Evolutionary conservation across 2,329 filamentous ascomycete species (phyloP).

Genomic region (Diaporthe eres): DNA sequence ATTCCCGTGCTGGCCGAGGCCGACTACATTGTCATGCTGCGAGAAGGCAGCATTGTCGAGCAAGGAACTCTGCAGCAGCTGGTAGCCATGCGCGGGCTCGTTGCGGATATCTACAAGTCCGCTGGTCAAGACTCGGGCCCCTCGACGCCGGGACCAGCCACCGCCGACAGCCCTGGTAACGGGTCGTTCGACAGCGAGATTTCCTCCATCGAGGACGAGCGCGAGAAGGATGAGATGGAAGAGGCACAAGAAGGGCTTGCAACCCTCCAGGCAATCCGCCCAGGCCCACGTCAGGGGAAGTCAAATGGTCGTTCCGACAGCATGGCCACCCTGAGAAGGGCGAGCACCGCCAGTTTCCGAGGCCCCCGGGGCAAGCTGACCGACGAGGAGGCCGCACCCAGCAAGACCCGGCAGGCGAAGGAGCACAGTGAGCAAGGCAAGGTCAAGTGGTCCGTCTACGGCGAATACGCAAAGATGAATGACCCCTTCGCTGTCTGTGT

Average conservation of each 20-base stretch:
- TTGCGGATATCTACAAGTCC: constrained; percentile 86
- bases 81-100: constrained; percentile 92
- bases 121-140: constrained; percentile 69
- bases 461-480: constrained; percentile 94
- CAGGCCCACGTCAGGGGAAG: constrained; percentile 46
- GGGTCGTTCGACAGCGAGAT: constrained; percentile 64
- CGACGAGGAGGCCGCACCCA: constrained; percentile 83
- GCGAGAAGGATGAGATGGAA: constrained; percentile 76
- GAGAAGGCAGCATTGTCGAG: constrained; percentile 87
- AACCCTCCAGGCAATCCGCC: constrained; percentile 63
- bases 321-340: constrained; percentile 85
- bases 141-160: constrained; percentile 30
- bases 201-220: constrained; percentile 69
- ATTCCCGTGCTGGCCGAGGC: constrained; percentile 92
- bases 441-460: constrained; percentile 95
- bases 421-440: constrained; percentile 95
- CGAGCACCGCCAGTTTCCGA: constrained; percentile 91
- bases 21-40: constrained; percentile 88
- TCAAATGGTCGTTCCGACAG: constrained; percentile 76
- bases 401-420: constrained; percentile 88
- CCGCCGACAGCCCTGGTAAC: constrained; percentile 58
- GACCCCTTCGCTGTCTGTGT: constrained; percentile 87
- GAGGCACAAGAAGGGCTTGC: constrained; percentile 83
- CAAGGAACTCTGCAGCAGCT: constrained; percentile 92
- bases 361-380: constrained; percentile 86